Percentiles rank a stretch among this genome's conserved stretches.
phyloP scores from a whole-genome alignment of 257 asterid species.

The Salvia splendens region DNA sequence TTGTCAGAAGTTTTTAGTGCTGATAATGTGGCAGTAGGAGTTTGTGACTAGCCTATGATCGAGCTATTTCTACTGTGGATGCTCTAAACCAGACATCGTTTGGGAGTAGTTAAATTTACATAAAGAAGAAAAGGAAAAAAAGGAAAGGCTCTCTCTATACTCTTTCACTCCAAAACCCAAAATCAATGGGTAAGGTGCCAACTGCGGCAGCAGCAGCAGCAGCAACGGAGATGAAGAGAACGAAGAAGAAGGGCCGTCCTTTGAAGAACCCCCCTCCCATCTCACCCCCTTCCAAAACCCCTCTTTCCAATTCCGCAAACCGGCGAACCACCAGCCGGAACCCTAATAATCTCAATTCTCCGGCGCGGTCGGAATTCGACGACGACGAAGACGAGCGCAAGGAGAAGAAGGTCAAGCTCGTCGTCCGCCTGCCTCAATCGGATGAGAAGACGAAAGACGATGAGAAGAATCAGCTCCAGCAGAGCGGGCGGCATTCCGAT shows the following conservation, averaged over 20 bases:
- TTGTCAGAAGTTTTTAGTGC: too few relatives aligned
- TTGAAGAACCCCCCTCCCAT: slow-evolving; percentile 44
- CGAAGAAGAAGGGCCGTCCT: slow-evolving; percentile 92
- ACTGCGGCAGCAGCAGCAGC: slow-evolving; percentile 35
- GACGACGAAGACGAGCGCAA: slow-evolving; percentile 85
- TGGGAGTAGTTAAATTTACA: slow-evolving; percentile 10
- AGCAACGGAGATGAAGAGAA: slow-evolving; percentile 55
- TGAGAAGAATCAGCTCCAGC: slow-evolving; percentile 31
- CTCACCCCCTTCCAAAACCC: slow-evolving; percentile 40
- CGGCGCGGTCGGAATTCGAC: slow-evolving; percentile 44
- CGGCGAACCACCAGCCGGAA: slow-evolving; percentile 69
- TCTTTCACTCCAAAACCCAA: slow-evolving; percentile 33
- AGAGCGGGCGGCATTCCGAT: slow-evolving; percentile 42
- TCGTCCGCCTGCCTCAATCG: slow-evolving; percentile 72
- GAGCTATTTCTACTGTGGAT: too few relatives aligned
- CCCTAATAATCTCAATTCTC: slow-evolving; percentile 43
- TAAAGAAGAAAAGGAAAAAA: slow-evolving; percentile 9
- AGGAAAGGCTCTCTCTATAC: neutral
- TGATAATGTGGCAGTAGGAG: too few relatives aligned
- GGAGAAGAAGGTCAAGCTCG: slow-evolving; percentile 89
- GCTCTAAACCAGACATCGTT: too few relatives aligned
- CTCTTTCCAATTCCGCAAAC: slow-evolving; percentile 35
- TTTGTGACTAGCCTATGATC: too few relatives aligned
- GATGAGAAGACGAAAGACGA: slow-evolving; percentile 30
- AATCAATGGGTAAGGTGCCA: slow-evolving; percentile 68